Evolutionary conservation across 257 asterid species (phyloP).

Genomic region (Penstemon eatonii): DNA sequence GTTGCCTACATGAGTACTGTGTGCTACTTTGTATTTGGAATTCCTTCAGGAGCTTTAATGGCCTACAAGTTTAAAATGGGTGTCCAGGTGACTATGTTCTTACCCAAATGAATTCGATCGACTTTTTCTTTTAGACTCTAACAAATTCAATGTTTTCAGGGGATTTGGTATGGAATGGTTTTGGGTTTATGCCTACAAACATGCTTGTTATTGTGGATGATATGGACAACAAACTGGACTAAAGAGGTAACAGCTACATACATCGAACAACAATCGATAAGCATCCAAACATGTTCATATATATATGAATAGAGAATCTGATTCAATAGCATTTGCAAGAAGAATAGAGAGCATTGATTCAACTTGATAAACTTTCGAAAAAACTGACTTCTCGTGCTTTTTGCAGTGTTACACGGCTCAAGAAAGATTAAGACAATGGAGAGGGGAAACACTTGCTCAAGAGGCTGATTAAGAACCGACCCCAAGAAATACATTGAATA

Average conservation of each 20-base stretch:
- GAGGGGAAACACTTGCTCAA: slow-evolving; percentile 40
- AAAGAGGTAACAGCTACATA: slow-evolving; percentile 36
- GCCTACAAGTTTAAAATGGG: slow-evolving; percentile 45
- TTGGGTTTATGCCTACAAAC: slow-evolving; percentile 42
- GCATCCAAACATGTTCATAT: too few species aligned
- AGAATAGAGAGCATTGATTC: not conserved
- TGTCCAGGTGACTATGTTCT: slow-evolving; percentile 32
- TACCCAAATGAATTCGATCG: not conserved
- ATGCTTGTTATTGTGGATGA: slow-evolving; percentile 36
- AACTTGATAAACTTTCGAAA: not conserved
- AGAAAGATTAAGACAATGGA: slow-evolving; percentile 60
- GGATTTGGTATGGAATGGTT: slow-evolving; percentile 57
- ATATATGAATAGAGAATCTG: too few species aligned
- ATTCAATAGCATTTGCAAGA: not conserved
- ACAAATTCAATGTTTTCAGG: slow-evolving; percentile 33
- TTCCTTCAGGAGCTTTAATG: slow-evolving; percentile 43
- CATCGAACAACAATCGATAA: too few species aligned
- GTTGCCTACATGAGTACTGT: slow-evolving; percentile 42
- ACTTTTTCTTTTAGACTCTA: not conserved
- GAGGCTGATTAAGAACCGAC: not conserved
- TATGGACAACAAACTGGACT: slow-evolving; percentile 41
- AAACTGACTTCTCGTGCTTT: not conserved
- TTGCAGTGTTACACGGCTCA: slow-evolving; percentile 55
- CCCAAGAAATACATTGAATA: not conserved
- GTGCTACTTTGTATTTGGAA: slow-evolving; percentile 47